Evolutionary conservation across 352 stramenopile genomes (phyloP), one percentile per base, ranked within the genome.

Genomic region (Blastocystis sp.): DNA sequence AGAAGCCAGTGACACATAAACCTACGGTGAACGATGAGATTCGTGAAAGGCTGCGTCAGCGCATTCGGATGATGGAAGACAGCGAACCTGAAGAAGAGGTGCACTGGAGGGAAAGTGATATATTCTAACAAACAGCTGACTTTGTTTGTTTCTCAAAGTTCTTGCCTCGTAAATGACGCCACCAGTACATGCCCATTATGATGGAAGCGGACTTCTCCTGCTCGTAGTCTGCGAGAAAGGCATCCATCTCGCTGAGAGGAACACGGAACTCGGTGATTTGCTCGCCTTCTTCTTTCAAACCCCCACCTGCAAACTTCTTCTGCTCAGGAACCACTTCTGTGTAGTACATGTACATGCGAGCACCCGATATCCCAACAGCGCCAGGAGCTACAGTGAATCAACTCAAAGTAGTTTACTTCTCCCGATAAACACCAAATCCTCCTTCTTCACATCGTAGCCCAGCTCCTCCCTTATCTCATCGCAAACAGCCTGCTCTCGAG

Each of bases 61-160:
- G 70, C 30, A 81, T 81, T 20, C 50, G 39, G 39, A 81, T 81
- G 70, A 63, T 81, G 70, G 70, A 81, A 20, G 70, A 81, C 37
- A 81, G 70, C 70, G 70, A 81, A 11, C 70, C 70, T 16, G 70
- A 81, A 41, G 70, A 81, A 41, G 70, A 81, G 24, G 70, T 81
- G 39, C 24, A 81, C 39, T 81, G 70, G 70, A 26, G 70, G 26
- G 70, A 81, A 16, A 81, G 70, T 81, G 70, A 81, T 54, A 41
- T 81, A 20, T 81, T 81, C 34, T 81, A 81, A 81, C 70, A 81
- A 81, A 81, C 70, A 64, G 63, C 45, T 81, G 41, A 62, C 16
- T 81, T 81, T n/a, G 6, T 20, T 43, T 62, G n/a, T 63, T 16
- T 39, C 9, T 24, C n/a, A 78, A 59, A 56, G 20, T 78, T 53